phyloP scores from a whole-genome alignment of 192 early-diverging fungal species.

The Jimgerdemannia flammicorona region DNA sequence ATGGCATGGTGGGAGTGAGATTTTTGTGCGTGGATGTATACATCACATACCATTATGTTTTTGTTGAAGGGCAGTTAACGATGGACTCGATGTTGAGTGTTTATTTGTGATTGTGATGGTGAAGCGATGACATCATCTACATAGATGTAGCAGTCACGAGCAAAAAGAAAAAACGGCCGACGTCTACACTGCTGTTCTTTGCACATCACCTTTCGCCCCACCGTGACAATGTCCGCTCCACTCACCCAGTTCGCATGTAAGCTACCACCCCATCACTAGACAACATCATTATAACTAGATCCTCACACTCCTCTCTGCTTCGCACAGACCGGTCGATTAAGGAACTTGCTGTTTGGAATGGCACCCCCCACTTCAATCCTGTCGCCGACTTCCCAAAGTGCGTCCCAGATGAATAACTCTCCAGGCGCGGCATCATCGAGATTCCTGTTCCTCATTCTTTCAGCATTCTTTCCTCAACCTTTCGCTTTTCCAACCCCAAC shows the following conservation, averaged over 20 bases:
- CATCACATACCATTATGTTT: too few relatives aligned
- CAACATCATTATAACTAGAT: not conserved
- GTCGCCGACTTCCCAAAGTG: conserved; percentile 52
- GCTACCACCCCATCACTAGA: not conserved
- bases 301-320: not conserved
- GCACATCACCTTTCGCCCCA: conserved; percentile 8
- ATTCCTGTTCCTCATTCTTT: not conserved
- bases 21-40: too few relatives aligned
- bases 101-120: too few relatives aligned
- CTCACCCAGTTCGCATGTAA: conserved; percentile 55
- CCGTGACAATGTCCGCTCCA: conserved; percentile 14
- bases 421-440: not conserved
- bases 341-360: conserved; percentile 49
- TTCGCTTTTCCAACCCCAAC: conserved; percentile 1
- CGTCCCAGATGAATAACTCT: not conserved
- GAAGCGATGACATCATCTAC: too few relatives aligned
- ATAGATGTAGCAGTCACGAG: too few relatives aligned
- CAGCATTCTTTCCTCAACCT: not conserved
- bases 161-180: too few relatives aligned
- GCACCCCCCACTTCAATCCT: conserved; percentile 47
- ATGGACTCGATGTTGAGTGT: too few relatives aligned
- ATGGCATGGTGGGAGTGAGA: too few relatives aligned
- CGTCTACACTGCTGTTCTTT: not conserved
- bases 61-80: too few relatives aligned
- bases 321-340: conserved; percentile 46